Conservation (phyloP, 306 rosid species). For the Neltuma alba region DNA sequence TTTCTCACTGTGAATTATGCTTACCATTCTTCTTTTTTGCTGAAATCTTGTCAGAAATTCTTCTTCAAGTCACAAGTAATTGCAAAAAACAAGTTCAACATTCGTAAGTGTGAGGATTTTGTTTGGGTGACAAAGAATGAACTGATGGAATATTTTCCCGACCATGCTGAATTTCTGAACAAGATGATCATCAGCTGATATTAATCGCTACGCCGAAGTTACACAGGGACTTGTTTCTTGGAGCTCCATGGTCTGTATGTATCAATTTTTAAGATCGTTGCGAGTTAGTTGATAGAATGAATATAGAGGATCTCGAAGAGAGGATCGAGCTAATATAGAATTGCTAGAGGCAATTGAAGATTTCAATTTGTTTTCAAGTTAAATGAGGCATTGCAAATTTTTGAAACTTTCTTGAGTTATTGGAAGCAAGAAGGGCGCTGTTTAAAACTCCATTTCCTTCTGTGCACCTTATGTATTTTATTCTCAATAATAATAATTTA, state of each 20-base stretch:
- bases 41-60: conserved; percentile 59
- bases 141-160: conserved; percentile 77
- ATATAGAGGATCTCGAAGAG: conserved; percentile 18
- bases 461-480: conserved; percentile 17
- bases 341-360: conserved; percentile 6
- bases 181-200: conserved; percentile 87
- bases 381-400: conserved; percentile 22
- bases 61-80: conserved; percentile 92
- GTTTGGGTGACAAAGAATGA: conserved; percentile 97
- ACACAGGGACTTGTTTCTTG: background rate
- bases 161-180: conserved; percentile 69
- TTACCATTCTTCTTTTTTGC: conserved; percentile 15
- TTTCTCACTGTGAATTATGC: conserved; percentile 19
- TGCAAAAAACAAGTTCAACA: conserved; percentile 61
- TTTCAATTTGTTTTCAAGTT: conserved; percentile 18
- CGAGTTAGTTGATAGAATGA: conserved; percentile 11
- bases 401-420: conserved; percentile 1
- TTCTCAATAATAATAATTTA: conserved; percentile 19
- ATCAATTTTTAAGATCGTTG: conserved; percentile 18
- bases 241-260: conserved; percentile 6
- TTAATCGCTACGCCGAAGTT: background rate
- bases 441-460: background rate
- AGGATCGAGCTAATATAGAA: conserved; percentile 10
- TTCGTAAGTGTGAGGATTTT: conserved; percentile 70
- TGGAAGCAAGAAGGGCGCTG: conserved; percentile 14